A percentile compares a stretch with the other conserved stretches of the same genome.
These are phyloP conservation scores for Schizosaccharomyces osmophilus DNA, from an alignment of 805 yeast genomes.

Conservation along the genomic window DNA sequence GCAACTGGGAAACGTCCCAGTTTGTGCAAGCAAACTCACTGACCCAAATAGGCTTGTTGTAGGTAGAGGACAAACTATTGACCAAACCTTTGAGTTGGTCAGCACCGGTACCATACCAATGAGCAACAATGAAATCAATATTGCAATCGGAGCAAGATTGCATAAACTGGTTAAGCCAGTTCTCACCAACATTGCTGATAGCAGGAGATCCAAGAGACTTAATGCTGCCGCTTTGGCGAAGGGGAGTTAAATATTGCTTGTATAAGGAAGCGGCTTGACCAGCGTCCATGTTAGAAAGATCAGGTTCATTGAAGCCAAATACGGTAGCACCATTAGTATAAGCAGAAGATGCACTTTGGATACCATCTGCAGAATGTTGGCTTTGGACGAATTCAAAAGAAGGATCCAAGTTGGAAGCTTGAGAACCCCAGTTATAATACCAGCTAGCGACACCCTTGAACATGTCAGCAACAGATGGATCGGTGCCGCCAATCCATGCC, in stretches of 20 bases:
- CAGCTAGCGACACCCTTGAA: background rate
- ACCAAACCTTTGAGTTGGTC: background rate
- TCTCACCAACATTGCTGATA: background rate
- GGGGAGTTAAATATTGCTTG: background rate
- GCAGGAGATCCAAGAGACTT: constrained; percentile 1
- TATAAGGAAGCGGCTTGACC: background rate
- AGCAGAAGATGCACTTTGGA: background rate
- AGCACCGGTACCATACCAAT: background rate
- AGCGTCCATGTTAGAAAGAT: background rate
- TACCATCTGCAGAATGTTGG: background rate
- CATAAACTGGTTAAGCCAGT: constrained; percentile 2
- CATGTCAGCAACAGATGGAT: background rate
- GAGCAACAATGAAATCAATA: constrained; percentile 1
- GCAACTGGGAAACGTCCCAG: background rate
- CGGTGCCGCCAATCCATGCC: background rate
- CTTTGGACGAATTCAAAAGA: background rate
- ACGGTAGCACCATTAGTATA: background rate
- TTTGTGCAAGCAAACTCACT: constrained; percentile 3
- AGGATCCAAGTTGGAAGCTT: background rate
- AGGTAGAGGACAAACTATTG: background rate
- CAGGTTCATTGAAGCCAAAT: constrained; percentile 3
- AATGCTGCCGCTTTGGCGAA: background rate
- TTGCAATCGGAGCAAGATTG: background rate
- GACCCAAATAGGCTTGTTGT: background rate
- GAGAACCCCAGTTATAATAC: constrained; percentile 1